phyloP scores from a whole-genome alignment of 441 rosid species.

The Pelargonium myrrhifolium region DNA sequence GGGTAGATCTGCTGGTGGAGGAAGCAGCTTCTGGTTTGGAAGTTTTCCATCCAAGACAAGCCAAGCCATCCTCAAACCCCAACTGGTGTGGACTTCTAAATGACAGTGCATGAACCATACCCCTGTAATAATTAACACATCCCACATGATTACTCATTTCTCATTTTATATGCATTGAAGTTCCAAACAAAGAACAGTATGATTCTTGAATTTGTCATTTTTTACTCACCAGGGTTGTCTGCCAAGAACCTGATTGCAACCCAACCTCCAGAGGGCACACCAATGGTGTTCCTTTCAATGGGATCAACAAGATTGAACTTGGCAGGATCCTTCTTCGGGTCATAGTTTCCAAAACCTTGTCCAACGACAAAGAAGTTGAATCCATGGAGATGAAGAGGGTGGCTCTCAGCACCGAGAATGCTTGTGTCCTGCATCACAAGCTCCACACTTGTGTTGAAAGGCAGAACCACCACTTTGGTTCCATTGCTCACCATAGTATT shows the following conservation, averaged over 20 bases:
- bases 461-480: constrained; percentile 41
- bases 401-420: constrained; percentile 43
- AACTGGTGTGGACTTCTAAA: constrained; percentile 54
- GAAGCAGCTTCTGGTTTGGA: too few species aligned
- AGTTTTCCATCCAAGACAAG: constrained; percentile 40
- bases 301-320: constrained; percentile 56
- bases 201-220: too few species aligned
- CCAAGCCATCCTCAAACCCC: constrained; percentile 52
- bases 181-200: too few species aligned
- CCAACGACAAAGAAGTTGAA: constrained; percentile 57
- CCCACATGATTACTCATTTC: too few species aligned
- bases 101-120: constrained; percentile 23
- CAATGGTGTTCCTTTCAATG: constrained; percentile 47
- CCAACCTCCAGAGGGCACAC: constrained; percentile 72
- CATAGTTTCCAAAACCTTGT: constrained; percentile 49
- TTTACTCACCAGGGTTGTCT: constrained; percentile 47
- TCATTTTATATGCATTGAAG: too few species aligned
- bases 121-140: neutral
- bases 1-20: too few species aligned
- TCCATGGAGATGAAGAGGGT: constrained; percentile 19
- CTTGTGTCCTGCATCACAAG: constrained; percentile 52
- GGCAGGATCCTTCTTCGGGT: constrained; percentile 37
- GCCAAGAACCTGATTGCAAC: constrained; percentile 52
- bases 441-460: constrained; percentile 51
- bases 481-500: constrained; percentile 30